Evolutionary conservation across 2,329 filamentous ascomycete species (phyloP).

Genomic region (Fusarium sp.): DNA sequence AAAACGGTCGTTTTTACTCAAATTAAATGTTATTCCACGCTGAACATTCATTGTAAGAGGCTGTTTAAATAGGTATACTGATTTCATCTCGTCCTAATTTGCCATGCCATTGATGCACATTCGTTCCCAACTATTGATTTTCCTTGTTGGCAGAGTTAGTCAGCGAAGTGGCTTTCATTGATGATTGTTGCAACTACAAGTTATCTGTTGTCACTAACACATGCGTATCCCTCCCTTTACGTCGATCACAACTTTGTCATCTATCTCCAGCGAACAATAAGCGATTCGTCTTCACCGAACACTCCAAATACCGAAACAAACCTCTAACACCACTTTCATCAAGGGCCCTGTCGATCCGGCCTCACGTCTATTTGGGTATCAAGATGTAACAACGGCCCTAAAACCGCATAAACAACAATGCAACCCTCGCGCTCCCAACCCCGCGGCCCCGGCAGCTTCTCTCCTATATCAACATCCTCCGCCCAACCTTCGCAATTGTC

Average conservation of each 20-base stretch:
- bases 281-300: neutral
- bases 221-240: conserved; percentile 8
- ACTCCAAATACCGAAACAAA: conserved; percentile 7
- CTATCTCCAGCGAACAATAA: neutral
- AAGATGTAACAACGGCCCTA: conserved; percentile 60
- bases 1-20: neutral
- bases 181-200: no score
- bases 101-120: no score
- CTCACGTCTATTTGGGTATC: conserved; percentile 36
- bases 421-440: conserved; percentile 62
- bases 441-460: conserved; percentile 69
- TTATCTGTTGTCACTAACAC: neutral
- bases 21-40: neutral
- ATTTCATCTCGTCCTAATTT: no score
- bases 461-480: conserved; percentile 60
- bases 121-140: no score
- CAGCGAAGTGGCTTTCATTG: conserved; percentile 16
- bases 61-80: neutral
- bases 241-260: conserved; percentile 11
- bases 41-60: neutral
- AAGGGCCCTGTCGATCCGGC: conserved; percentile 12
- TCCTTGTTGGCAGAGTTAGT: conserved; percentile 11
- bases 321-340: neutral
- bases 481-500: conserved; percentile 49
- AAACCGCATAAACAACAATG: conserved; percentile 57